Base-by-base conservation (phyloP, 1,139 yeast species). In the Geotrichum australiense region DNA sequence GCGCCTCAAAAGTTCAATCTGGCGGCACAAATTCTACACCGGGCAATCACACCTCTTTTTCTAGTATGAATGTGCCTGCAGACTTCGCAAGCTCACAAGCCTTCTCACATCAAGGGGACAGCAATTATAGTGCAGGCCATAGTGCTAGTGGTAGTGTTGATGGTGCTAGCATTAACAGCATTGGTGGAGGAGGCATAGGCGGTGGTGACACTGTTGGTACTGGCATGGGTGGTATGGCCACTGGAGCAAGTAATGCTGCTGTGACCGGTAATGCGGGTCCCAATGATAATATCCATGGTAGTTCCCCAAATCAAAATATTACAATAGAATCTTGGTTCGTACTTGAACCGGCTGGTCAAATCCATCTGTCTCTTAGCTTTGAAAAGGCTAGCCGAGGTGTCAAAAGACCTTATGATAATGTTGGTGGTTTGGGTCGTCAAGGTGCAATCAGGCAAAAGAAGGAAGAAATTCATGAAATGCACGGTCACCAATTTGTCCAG, bases 391-490 rank as follows among this genome's bases (percentile, higher is more conserved):
- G 73, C 42, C 69, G 72, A 25, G 69, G 68, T 22, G 65, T 64
- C 42, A 69, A 70, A 49, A 8, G 38, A 18, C 38, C 38, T 10
- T 57, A 72, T 42, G 69, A 64, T 35, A 73, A 73, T 42, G 66
- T 74, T 62, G 86, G 83, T 15, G 86, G 85, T 0, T 74, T 91
- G 50, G 97, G 95, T 18, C 94, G 98, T 70, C 96, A 89, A 61
- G 97, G 97, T 65, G 98, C 98, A 47, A 91, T 91, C 52, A 82
- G 96, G 57, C 93, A 86, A 63, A 79, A 85, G 68, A 89, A 89
- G 56, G 97, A 89, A 58, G 96, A 89, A 56, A 86, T 89, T 1
- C 86, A 79, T 59, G 96, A 89, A 63, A 94, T 91, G 56, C 94
- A 86, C 58, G 98, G 98, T 10, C 98, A 91, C 65, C 94, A 86